Conservation (phyloP, 2,329 filamentous ascomycete species). For the Fusarium sp. region DNA sequence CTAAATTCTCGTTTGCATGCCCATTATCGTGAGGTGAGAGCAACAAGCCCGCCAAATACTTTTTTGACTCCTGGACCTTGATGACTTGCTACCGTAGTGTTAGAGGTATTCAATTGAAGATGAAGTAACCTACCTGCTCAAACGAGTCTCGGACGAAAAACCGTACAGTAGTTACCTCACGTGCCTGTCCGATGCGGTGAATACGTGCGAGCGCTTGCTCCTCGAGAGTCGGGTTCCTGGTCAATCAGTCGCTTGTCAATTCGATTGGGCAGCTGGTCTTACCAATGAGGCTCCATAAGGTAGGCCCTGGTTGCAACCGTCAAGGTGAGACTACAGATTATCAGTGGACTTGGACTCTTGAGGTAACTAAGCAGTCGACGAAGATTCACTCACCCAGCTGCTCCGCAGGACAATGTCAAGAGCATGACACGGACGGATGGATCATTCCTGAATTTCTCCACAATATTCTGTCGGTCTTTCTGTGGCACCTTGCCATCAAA, state of each 20-base stretch:
- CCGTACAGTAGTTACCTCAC: slow-evolving; percentile 56
- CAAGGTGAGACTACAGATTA: slow-evolving; percentile 58
- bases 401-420: slow-evolving; percentile 66
- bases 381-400: slow-evolving; percentile 60
- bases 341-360: background rate
- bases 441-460: slow-evolving; percentile 59
- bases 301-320: slow-evolving; percentile 64
- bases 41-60: slow-evolving; percentile 14
- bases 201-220: slow-evolving; percentile 61
- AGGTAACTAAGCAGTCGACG: background rate
- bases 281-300: slow-evolving; percentile 67
- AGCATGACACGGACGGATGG: slow-evolving; percentile 59
- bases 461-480: slow-evolving; percentile 57
- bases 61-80: slow-evolving; percentile 35
- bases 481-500: slow-evolving; percentile 65
- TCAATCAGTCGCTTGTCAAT: background rate
- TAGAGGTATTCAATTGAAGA: rapidly evolving
- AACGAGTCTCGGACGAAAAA: slow-evolving; percentile 57
- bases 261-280: background rate
- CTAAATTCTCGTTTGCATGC: background rate
- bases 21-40: slow-evolving; percentile 8
- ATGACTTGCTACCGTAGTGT: slow-evolving; percentile 11
- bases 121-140: slow-evolving; percentile 51
- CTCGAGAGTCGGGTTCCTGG: slow-evolving; percentile 60
- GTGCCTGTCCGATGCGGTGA: slow-evolving; percentile 55